Conservation (phyloP, 306 rosid genomes). For the Ammopiptanthus mongolicus region DNA sequence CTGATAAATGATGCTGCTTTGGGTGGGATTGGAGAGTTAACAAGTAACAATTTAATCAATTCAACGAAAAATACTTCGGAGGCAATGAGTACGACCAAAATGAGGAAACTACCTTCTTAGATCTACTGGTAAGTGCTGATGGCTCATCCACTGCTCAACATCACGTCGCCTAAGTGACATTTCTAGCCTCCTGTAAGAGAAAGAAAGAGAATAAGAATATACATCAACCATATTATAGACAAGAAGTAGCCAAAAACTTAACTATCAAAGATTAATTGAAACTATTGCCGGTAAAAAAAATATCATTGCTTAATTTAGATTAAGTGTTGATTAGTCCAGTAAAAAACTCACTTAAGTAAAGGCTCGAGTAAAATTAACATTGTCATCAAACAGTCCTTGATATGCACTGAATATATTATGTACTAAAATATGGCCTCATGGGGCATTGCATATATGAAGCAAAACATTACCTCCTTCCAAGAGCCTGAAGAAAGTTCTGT, state of each 20-base stretch:
- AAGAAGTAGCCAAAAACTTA: no score
- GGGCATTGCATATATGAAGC: no score
- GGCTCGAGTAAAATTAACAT: neutral
- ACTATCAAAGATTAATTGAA: neutral
- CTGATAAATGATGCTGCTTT: no score
- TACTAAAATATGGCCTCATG: no score
- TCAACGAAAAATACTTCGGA: neutral
- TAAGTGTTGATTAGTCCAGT: no score
- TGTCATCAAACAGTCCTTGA: no score
- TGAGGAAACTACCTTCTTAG: conserved; percentile 44
- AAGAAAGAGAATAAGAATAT: neutral
- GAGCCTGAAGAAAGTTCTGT: neutral
- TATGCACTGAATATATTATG: no score
- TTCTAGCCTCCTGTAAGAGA: conserved; percentile 58
- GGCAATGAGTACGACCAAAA: neutral
- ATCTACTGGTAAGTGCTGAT: conserved; percentile 64
- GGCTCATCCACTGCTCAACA: conserved; percentile 92
- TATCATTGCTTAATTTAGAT: no score
- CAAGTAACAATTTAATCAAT: neutral
- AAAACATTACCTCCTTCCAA: neutral
- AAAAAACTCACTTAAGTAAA: neutral
- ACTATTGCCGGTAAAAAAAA: no score
- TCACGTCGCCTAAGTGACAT: conserved; percentile 77
- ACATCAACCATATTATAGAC: no score
- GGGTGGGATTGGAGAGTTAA: neutral